Percentiles rank a stretch among this genome's conserved stretches.
These are phyloP conservation scores for Cylindrotheca fusiformis DNA, from an alignment of 108 stramenopile genomes.

Conservation along the genomic window DNA sequence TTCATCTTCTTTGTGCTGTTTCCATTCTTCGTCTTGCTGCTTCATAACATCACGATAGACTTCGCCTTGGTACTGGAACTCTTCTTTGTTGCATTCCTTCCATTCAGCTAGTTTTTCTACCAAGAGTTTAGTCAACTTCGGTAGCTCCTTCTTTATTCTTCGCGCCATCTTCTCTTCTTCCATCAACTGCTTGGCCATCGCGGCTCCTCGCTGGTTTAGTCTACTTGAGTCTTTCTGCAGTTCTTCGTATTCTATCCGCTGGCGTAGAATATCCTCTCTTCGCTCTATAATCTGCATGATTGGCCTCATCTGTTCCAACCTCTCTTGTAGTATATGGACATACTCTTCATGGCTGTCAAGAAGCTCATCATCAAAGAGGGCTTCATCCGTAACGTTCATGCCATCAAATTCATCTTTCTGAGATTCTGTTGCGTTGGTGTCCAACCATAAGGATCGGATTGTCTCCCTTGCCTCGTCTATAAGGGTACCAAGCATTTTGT, in stretches of 20 bases:
- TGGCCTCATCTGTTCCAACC: constrained; percentile 82
- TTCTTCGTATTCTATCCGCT: constrained; percentile 76
- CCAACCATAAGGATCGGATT: constrained; percentile 83
- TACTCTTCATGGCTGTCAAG: constrained; percentile 83
- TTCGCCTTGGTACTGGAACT: constrained; percentile 70
- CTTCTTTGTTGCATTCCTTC: constrained; percentile 52
- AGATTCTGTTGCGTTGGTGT: constrained; percentile 64
- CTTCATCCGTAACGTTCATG: constrained; percentile 62
- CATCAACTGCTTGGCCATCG: constrained; percentile 84
- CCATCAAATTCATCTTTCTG: constrained; percentile 62
- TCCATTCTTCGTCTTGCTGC: constrained; percentile 81
- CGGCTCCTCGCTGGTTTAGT: constrained; percentile 81
- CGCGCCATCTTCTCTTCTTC: constrained; percentile 92
- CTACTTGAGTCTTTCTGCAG: constrained; percentile 87
- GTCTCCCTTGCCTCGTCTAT: constrained; percentile 70
- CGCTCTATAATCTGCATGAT: constrained; percentile 83
- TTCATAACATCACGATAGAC: constrained; percentile 66
- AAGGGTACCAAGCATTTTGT: constrained; percentile 81
- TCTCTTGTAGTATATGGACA: constrained; percentile 44
- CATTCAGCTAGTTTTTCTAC: constrained; percentile 68
- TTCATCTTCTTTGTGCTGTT: constrained; percentile 65
- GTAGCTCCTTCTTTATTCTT: constrained; percentile 82
- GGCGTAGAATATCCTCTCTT: constrained; percentile 76
- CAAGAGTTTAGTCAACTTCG: constrained; percentile 61
- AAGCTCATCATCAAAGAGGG: constrained; percentile 71